These are phyloP conservation scores for Calonectria montana DNA, from an alignment of 2,329 filamentous ascomycete species.

Conservation along the genomic window DNA sequence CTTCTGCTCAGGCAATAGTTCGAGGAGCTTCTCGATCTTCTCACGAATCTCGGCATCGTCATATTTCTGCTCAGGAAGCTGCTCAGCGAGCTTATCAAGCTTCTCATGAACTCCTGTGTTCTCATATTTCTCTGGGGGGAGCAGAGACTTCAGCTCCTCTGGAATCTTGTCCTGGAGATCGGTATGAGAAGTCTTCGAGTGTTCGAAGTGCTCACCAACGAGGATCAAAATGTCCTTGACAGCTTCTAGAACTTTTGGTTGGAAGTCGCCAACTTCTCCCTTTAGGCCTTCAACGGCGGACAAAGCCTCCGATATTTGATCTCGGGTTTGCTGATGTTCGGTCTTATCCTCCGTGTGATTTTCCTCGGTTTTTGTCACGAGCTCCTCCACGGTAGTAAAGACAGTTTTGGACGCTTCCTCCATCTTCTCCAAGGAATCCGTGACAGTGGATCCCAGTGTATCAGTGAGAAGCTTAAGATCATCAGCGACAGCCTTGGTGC, in stretches of 20 bases:
- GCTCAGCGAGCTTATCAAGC: conserved; percentile 41
- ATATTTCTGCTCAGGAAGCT: conserved; percentile 31
- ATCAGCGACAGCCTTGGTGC: conserved; percentile 83
- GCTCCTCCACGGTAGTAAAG: conserved; percentile 83
- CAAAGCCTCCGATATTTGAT: conserved; percentile 81
- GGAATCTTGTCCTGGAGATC: conserved; percentile 69
- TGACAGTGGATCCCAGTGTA: conserved; percentile 82
- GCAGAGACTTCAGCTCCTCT: conserved; percentile 66
- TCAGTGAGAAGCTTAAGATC: conserved; percentile 90
- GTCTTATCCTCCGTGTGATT: conserved; percentile 77
- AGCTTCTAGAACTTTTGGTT: conserved; percentile 88
- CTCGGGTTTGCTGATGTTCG: conserved; percentile 85
- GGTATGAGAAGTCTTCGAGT: conserved; percentile 75
- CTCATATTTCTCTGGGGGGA: conserved; percentile 64
- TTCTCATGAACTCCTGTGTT: conserved; percentile 48
- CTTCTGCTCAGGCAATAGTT: conserved; percentile 57
- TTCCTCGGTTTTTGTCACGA: conserved; percentile 80
- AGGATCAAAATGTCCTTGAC: conserved; percentile 87
- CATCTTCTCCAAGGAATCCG: conserved; percentile 87
- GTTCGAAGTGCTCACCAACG: conserved; percentile 88
- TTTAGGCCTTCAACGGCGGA: conserved; percentile 80
- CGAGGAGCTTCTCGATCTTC: conserved; percentile 39
- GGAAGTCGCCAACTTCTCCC: conserved; percentile 81
- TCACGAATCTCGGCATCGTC: conserved; percentile 42
- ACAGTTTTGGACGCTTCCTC: conserved; percentile 89